Percentiles rank a stretch among this genome's conserved stretches.
phyloP scores from a whole-genome alignment of 1,139 yeast species.

The Geotrichum candidum region DNA sequence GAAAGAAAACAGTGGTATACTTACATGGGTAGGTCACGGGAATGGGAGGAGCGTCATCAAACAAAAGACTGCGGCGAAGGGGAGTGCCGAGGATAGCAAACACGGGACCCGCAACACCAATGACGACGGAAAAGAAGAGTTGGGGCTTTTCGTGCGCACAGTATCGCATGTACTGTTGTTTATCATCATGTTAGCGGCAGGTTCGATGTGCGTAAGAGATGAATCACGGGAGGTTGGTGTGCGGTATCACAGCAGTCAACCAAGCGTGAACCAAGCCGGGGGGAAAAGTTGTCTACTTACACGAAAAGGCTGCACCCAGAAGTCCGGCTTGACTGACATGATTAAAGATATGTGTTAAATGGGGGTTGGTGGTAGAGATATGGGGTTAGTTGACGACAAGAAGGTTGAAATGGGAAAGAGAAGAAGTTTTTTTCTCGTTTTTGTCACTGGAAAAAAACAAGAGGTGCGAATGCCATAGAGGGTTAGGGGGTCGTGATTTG shows the following conservation, averaged over 20 bases:
- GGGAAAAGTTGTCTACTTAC: slow-evolving; percentile 3
- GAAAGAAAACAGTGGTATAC: slow-evolving; percentile 14
- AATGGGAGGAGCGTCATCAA: slow-evolving; percentile 60
- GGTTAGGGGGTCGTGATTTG: background rate
- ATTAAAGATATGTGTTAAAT: background rate
- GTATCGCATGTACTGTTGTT: slow-evolving; percentile 63
- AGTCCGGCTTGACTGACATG: slow-evolving; percentile 9
- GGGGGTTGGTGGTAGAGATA: background rate
- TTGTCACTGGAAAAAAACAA: background rate
- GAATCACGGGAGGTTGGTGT: too few species aligned
- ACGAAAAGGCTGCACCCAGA: slow-evolving; percentile 18
- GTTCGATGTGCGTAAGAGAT: background rate
- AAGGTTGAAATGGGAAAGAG: background rate
- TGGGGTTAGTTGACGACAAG: background rate
- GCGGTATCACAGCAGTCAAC: too few species aligned
- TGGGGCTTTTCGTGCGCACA: slow-evolving; percentile 78
- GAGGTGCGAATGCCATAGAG: background rate
- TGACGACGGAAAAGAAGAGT: slow-evolving; percentile 59
- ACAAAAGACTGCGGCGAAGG: slow-evolving; percentile 61
- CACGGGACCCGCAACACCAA: slow-evolving; percentile 66
- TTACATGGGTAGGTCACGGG: slow-evolving; percentile 61
- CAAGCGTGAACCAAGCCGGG: background rate
- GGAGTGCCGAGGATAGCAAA: slow-evolving; percentile 58
- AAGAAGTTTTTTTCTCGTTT: background rate
- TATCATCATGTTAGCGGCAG: background rate